Evolutionary conservation across 2,329 filamentous ascomycete species (phyloP), one percentile per base, ranked within the genome.

Genomic region (Cladosporium sp.): DNA sequence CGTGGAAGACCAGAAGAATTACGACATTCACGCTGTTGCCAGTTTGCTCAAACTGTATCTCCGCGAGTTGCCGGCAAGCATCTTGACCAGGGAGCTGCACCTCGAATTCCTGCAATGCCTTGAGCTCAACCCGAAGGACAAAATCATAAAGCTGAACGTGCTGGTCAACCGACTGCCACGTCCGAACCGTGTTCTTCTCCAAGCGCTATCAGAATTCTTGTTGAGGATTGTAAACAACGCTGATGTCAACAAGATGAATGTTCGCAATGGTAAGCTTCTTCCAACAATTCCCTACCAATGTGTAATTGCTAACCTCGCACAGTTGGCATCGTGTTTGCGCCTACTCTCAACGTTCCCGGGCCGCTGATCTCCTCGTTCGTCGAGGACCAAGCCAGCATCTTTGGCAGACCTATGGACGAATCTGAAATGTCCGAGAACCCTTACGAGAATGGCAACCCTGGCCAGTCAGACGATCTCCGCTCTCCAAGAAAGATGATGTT

Each of bases 311-410:
- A 69, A 74, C 69, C 53, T 23, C n/a, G 16, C 10, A 37, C 68
- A 80, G 92, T 99, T 64, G 94, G 95, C 69, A 98, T 99, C 72
- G 94, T 99, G 65, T 99, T 99, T 78, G 96, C 95, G 18, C 95
- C 95, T 0, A 98, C 95, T 0, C 85, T 99, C 63, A 98, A 98
- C 77, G 97, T 99, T 52, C 94, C 95, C 0, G 93, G 93, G 0
- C 93, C 94, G 0, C 90, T 99, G 12, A 97, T 99, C 76, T 93
- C 93, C 3, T 86, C 96, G 77, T 95, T 99, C 78, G 84, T 99
- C 66, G 93, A 95, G 69, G 93, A 98, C 73, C 97, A 92, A 75
- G 86, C 91, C 68, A 86, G 85, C 50, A 94, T 99, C 57, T 99
- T 98, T 75, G 90, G 90, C 23, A 84, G 89, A 55, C 82, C 87